Conservation (phyloP, 257 asterid genomes). For the Knoxia roxburghii region DNA sequence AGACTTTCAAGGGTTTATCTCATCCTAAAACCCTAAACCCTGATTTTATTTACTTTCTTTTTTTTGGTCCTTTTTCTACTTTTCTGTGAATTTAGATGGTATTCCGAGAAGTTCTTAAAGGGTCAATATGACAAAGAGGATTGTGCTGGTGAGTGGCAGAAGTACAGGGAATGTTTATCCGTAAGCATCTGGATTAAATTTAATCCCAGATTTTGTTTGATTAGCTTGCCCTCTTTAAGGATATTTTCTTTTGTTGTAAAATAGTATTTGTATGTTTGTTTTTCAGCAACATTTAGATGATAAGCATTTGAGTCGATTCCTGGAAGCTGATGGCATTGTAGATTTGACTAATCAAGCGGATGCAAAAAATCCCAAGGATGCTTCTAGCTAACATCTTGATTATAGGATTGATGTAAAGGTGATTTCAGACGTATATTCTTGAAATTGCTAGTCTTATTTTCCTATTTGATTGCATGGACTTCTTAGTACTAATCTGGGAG, state of each 20-base stretch:
- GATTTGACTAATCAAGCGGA: slow-evolving; percentile 41
- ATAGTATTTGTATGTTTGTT: neutral
- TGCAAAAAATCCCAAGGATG: slow-evolving; percentile 22
- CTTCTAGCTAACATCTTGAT: slow-evolving; percentile 23
- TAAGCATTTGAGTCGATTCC: slow-evolving; percentile 72
- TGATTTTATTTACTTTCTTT: neutral
- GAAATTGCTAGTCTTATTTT: neutral
- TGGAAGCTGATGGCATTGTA: slow-evolving; percentile 61
- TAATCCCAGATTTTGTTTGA: neutral
- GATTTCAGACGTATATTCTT: slow-evolving; percentile 3
- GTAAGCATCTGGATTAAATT: slow-evolving; percentile 33
- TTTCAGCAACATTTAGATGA: slow-evolving; percentile 82
- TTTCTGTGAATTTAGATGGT: slow-evolving; percentile 48
- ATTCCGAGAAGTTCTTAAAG: slow-evolving; percentile 78
- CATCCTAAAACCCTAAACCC: slow-evolving; percentile 17
- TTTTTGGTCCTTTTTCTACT: neutral
- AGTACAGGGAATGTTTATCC: slow-evolving; percentile 75
- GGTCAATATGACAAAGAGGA: slow-evolving; percentile 84
- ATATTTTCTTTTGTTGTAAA: neutral
- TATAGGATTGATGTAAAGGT: slow-evolving; percentile 8
- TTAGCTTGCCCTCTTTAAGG: neutral
- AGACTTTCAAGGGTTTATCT: neutral
- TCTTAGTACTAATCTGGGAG: neutral
- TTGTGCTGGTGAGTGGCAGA: slow-evolving; percentile 74
- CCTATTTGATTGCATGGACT: neutral